Evolutionary conservation across 495 filamentous ascomycete species (phyloP).

Genomic region (Penicillium goetzii): DNA sequence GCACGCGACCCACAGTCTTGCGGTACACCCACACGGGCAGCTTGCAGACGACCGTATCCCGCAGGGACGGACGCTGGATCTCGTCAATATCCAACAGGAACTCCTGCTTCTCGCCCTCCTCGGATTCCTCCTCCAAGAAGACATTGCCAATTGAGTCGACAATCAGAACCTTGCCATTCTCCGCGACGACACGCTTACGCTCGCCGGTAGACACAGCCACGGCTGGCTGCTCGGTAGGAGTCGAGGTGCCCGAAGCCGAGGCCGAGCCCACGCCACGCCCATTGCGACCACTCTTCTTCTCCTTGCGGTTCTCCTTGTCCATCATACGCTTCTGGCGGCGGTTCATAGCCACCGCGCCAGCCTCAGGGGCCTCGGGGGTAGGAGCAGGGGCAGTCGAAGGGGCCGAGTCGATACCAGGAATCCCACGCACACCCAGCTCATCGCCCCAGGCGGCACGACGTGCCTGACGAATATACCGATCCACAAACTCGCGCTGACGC

Average conservation of each 20-base stretch:
- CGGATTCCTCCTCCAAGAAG: slow-evolving; percentile 85
- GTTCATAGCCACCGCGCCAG: slow-evolving; percentile 66
- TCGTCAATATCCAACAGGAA: slow-evolving; percentile 80
- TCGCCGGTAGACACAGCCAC: slow-evolving; percentile 56
- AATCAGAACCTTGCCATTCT: slow-evolving; percentile 93
- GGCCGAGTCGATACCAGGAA: slow-evolving; percentile 65
- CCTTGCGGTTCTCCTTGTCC: slow-evolving; percentile 78
- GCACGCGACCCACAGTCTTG: slow-evolving; percentile 58
- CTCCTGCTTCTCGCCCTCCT: slow-evolving; percentile 80
- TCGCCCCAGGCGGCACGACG: slow-evolving; percentile 88
- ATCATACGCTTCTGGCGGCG: slow-evolving; percentile 84
- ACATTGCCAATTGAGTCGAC: slow-evolving; percentile 92
- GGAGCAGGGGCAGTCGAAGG: slow-evolving; percentile 42
- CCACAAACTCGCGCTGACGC: slow-evolving; percentile 86
- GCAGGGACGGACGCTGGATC: slow-evolving; percentile 64
- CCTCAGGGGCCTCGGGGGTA: slow-evolving; percentile 43
- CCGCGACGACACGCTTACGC: slow-evolving; percentile 81
- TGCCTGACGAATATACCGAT: slow-evolving; percentile 88
- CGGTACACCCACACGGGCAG: slow-evolving; percentile 68
- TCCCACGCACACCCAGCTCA: slow-evolving; percentile 64
- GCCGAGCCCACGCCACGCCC: slow-evolving; percentile 26
- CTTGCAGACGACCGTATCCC: slow-evolving; percentile 69
- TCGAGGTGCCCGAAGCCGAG: slow-evolving; percentile 49
- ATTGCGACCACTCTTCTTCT: slow-evolving; percentile 50
- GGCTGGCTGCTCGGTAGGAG: slow-evolving; percentile 51